These are phyloP conservation scores for Rhodomyrtus tomentosa DNA, from an alignment of 345 rosid genomes.

Conservation along the genomic window DNA sequence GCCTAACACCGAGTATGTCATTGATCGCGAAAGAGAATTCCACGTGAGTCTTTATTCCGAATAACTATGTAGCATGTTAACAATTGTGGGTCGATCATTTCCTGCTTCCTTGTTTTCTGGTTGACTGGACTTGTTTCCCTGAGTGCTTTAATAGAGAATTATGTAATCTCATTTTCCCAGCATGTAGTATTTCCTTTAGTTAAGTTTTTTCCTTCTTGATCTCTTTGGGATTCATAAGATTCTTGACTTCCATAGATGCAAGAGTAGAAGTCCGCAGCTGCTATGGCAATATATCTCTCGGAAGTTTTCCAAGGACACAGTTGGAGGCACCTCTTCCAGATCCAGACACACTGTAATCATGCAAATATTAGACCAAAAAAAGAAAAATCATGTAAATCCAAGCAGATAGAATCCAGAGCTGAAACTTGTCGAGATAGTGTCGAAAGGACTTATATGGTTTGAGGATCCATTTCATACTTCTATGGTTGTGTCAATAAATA, in stretches of 20 bases:
- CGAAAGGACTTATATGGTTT: neutral
- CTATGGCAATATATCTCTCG: neutral
- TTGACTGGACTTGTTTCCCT: neutral
- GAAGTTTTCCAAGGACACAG: neutral
- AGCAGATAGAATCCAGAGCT: neutral
- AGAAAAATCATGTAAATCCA: neutral
- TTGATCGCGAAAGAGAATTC: conserved; percentile 66
- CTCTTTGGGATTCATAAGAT: neutral
- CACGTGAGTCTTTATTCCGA: conserved; percentile 23
- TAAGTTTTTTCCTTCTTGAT: neutral
- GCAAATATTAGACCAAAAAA: too few relatives aligned
- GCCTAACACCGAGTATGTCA: conserved; percentile 89
- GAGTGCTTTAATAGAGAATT: neutral
- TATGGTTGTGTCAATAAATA: neutral
- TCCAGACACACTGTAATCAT: neutral
- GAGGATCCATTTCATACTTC: neutral
- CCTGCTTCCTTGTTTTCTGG: neutral
- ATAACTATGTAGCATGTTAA: neutral
- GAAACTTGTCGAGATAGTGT: neutral
- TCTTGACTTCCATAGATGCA: neutral
- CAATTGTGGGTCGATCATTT: neutral
- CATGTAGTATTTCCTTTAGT: neutral
- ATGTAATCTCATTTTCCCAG: neutral
- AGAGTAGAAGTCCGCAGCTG: neutral
- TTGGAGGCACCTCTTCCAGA: neutral